Conservation (phyloP, 441 rosid species). For the Flueggea neowawraea region DNA sequence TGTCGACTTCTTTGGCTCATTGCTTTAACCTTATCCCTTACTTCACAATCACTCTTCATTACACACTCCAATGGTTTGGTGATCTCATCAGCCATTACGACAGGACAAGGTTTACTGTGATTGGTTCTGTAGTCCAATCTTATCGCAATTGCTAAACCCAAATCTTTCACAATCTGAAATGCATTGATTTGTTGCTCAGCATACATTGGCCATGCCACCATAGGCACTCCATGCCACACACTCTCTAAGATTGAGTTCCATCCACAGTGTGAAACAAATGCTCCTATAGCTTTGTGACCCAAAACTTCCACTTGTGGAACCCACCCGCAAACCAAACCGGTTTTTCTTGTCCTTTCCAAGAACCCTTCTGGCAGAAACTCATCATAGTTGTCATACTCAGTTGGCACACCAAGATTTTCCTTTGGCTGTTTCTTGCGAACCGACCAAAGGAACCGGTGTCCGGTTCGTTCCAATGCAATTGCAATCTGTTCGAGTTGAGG, state of each 20-base stretch:
- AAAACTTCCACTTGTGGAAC: constrained; percentile 12
- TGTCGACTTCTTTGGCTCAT: constrained; percentile 5
- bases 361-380: constrained; percentile 6
- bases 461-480: constrained; percentile 12
- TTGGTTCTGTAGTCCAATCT: constrained; percentile 15
- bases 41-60: constrained; percentile 10
- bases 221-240: constrained; percentile 12
- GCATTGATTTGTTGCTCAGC: constrained; percentile 29
- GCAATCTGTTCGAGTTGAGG: constrained; percentile 17
- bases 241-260: constrained; percentile 18
- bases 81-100: constrained; percentile 12
- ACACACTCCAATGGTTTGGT: constrained; percentile 4
- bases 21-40: constrained; percentile 17
- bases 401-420: neutral
- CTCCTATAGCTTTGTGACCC: constrained; percentile 11
- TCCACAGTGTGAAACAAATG: constrained; percentile 19
- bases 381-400: neutral
- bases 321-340: constrained; percentile 1
- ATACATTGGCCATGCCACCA: constrained; percentile 1
- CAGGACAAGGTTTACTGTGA: neutral
- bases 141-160: constrained; percentile 20
- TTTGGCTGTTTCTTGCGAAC: neutral
- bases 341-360: neutral
- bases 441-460: constrained; percentile 16
- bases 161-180: constrained; percentile 9